Base-by-base conservation (phyloP, 2,329 filamentous ascomycete genomes). In the Beauveria medogensis region DNA sequence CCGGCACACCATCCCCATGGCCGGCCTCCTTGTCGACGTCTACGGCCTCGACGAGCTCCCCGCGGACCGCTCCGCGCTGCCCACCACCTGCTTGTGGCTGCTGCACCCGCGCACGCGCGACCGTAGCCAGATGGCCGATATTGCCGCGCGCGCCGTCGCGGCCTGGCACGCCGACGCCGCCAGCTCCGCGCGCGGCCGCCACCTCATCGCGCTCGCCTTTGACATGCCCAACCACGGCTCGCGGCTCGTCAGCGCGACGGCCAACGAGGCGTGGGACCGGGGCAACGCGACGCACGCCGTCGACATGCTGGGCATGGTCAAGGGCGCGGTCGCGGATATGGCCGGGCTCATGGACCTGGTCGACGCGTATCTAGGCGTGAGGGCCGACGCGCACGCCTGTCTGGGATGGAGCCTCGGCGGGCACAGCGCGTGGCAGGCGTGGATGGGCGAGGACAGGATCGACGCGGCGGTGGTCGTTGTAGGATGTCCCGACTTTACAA, bases 191-290 rank as follows among this genome's bases (percentile, higher is more conserved):
- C 34, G 70, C 63, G 59, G 34, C 34, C 69, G 73, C 76, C 89
- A 89, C 0, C 74, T 97, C 46, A 86, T 97, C 55, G 92, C 90
- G 2, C 83, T 92, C 14, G 84, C 88, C 2, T 96, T 96, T 73
- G 94, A 97, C 75, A 92, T 96, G 77, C 84, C 93, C 51, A 97
- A 97, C 73, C 94, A 97, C 74, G 94, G 94, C 28, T 81, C 83
- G 3, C 79, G 94, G 59, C 74, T 86, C 62, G 83, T 93, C 2
- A 81, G 87, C 67, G 75, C 82, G 8, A 66, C 80, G 20, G 85
- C 88, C 28, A 97, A 97, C 71, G 79, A 87, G 66, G 81, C 88
- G 4, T 97, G 92, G 93, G 82, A 83, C 48, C 75, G 83, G 43
- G 92, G 91, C 34, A 96, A 97, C 70, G 77, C 81, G 41, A 83